Evolutionary conservation across 1,284 basidiomycete species (phyloP).

Genomic region (Cutaneotrichosporon sp.): DNA sequence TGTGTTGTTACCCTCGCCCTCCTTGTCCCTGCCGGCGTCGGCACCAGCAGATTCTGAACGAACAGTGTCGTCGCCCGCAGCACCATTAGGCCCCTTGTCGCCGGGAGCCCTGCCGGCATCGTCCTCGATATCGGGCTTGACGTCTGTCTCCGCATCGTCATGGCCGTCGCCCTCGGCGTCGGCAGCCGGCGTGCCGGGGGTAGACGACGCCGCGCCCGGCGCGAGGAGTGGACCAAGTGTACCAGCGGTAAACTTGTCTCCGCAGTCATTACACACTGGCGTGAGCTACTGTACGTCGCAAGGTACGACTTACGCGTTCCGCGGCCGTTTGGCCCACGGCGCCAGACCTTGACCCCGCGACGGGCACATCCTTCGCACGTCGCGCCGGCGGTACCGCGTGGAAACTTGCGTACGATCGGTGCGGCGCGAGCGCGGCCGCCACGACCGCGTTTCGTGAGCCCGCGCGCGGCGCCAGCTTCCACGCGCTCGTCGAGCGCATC

Average conservation of each 20-base stretch:
- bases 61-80: too few species aligned
- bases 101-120: too few species aligned
- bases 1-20: not conserved
- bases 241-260: slow-evolving; percentile 34
- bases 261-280: slow-evolving; percentile 41
- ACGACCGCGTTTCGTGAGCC: not conserved
- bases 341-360: slow-evolving; percentile 36
- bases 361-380: slow-evolving; percentile 40
- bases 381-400: slow-evolving; percentile 20
- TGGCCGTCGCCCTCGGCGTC: slow-evolving; percentile 3
- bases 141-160: slow-evolving; percentile 1
- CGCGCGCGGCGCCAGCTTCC: slow-evolving; percentile 28
- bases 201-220: slow-evolving; percentile 26
- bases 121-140: not conserved
- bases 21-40: not conserved
- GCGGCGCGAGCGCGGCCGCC: slow-evolving; percentile 9
- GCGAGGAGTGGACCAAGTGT: slow-evolving; percentile 34
- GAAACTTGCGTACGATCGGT: slow-evolving; percentile 10
- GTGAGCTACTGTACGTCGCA: not conserved
- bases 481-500: slow-evolving; percentile 41
- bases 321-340: slow-evolving; percentile 36
- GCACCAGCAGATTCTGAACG: too few species aligned
- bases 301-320: slow-evolving; percentile 34
- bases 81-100: too few species aligned
- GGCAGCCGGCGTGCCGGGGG: not conserved